Percentiles rank a stretch among this genome's conserved stretches.
Conservation (phyloP, 169 alveolate genomes). For the Ichthyophthirius multifiliis region DNA sequence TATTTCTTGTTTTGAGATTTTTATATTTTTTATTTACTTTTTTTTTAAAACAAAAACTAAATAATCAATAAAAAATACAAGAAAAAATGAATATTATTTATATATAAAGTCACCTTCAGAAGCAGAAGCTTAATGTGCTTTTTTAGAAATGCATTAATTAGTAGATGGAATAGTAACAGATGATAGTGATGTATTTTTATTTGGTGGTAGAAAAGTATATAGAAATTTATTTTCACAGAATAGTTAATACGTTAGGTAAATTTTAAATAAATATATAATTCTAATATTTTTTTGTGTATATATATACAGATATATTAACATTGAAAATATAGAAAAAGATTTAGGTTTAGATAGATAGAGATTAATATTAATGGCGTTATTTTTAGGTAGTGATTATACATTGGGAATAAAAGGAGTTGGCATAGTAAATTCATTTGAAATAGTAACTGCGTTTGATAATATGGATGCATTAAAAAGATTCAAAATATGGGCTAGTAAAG, state of each 20-base stretch:
- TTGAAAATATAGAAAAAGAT: constrained; percentile 38
- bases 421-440: constrained; percentile 55
- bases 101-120: constrained; percentile 69
- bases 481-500: constrained; percentile 45
- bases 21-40: background rate
- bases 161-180: constrained; percentile 64
- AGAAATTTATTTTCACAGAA: constrained; percentile 44
- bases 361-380: constrained; percentile 47
- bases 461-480: constrained; percentile 38
- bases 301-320: background rate
- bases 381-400: constrained; percentile 70
- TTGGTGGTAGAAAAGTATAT: constrained; percentile 55
- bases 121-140: constrained; percentile 68
- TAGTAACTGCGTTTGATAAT: constrained; percentile 32
- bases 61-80: too few relatives aligned
- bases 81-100: too few relatives aligned
- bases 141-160: constrained; percentile 33
- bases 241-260: constrained; percentile 5
- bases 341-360: constrained; percentile 56
- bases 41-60: too few relatives aligned
- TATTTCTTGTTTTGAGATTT: background rate
- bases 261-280: background rate
- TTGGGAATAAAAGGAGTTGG: constrained; percentile 68
- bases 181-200: constrained; percentile 55
- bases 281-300: background rate